These are phyloP conservation scores for Penicillium flavigenum DNA, from an alignment of 495 filamentous ascomycete species.

Conservation along the genomic window DNA sequence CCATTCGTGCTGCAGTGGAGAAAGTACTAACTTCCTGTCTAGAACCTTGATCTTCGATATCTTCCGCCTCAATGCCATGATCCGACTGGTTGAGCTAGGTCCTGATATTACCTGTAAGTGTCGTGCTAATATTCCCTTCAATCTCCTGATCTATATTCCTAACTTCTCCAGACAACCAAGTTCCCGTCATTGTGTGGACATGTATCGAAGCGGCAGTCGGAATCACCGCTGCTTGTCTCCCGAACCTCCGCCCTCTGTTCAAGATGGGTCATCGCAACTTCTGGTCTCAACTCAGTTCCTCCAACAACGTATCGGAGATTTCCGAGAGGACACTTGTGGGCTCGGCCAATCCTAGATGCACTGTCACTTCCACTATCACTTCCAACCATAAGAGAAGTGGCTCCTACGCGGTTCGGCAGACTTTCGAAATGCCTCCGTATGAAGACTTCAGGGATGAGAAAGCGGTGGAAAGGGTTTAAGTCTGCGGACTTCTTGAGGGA, in stretches of 20 bases:
- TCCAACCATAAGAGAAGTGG: not conserved
- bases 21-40: not conserved
- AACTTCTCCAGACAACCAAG: conserved; percentile 27
- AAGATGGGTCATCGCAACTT: conserved; percentile 19
- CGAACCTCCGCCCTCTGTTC: conserved; percentile 30
- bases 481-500: not conserved
- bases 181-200: conserved; percentile 30
- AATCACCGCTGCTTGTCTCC: conserved; percentile 30
- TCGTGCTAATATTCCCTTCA: not conserved
- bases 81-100: conserved; percentile 19
- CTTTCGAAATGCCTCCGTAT: not conserved
- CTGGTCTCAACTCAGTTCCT: conserved; percentile 27
- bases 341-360: conserved; percentile 4
- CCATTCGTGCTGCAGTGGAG: not conserved
- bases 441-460: not conserved
- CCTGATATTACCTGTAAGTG: conserved; percentile 30
- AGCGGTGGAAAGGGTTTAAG: not conserved
- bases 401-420: not conserved
- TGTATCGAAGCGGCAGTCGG: conserved; percentile 29
- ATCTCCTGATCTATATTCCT: not conserved
- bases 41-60: conserved; percentile 28
- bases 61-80: conserved; percentile 23
- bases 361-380: conserved; percentile 7
- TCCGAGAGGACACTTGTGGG: conserved; percentile 17
- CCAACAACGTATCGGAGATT: conserved; percentile 13